These are phyloP conservation scores for Metschnikowia noctiluminum DNA, from an alignment of 805 yeast species.

Conservation along the genomic window DNA sequence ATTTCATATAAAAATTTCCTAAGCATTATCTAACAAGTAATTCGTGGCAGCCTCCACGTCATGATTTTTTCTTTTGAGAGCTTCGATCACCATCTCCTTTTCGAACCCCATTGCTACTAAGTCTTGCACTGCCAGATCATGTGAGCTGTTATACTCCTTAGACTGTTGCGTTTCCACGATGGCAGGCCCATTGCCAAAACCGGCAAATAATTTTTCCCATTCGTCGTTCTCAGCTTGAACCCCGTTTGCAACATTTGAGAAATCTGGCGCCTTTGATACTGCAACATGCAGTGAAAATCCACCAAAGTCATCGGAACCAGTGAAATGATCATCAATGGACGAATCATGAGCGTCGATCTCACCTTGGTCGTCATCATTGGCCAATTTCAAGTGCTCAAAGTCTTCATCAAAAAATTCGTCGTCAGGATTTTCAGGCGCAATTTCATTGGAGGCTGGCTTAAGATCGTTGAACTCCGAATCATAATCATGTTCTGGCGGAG, in stretches of 20 bases:
- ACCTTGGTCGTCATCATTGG: slow-evolving; percentile 26
- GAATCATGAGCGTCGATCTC: slow-evolving; percentile 24
- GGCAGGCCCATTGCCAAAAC: slow-evolving; percentile 57
- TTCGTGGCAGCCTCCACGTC: slow-evolving; percentile 86
- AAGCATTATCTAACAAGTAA: slow-evolving; percentile 70
- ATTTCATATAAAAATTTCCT: not conserved
- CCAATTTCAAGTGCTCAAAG: slow-evolving; percentile 37
- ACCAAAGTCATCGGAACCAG: slow-evolving; percentile 28
- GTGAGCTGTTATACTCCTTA: slow-evolving; percentile 23
- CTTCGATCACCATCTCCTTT: slow-evolving; percentile 58
- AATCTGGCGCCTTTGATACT: slow-evolving; percentile 6
- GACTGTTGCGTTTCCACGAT: not conserved
- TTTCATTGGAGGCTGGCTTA: slow-evolving; percentile 27
- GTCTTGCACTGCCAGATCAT: slow-evolving; percentile 67
- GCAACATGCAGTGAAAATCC: slow-evolving; percentile 16
- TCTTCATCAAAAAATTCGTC: slow-evolving; percentile 37
- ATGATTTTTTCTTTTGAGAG: slow-evolving; percentile 69
- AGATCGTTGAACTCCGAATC: slow-evolving; percentile 38
- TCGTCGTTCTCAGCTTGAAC: slow-evolving; percentile 54
- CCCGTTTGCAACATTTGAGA: slow-evolving; percentile 3
- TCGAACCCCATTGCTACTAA: slow-evolving; percentile 88
- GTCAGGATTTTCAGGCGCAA: slow-evolving; percentile 1
- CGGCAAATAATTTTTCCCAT: slow-evolving; percentile 93
- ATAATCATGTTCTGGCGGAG: slow-evolving; percentile 23
- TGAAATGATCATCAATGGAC: slow-evolving; percentile 39